Evolutionary conservation across 805 yeast genomes (phyloP).

Genomic region (Cyberlindnera amylophila): DNA sequence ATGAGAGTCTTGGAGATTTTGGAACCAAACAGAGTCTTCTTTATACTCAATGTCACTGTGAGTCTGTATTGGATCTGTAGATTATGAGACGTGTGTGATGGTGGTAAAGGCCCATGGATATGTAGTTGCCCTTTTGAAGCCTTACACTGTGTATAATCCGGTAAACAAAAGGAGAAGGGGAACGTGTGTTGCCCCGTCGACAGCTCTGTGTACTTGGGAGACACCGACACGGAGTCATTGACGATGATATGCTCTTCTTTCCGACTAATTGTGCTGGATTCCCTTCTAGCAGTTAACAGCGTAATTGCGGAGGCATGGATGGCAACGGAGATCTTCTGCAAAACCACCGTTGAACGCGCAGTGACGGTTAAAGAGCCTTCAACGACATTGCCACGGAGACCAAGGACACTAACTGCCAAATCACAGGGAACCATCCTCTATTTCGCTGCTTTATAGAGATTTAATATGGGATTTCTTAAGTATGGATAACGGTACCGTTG

Average conservation of each 20-base stretch:
- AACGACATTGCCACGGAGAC: constrained; percentile 5
- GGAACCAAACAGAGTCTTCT: constrained; percentile 7
- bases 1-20: constrained; percentile 9
- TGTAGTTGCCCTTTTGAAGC: constrained; percentile 7
- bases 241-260: constrained; percentile 9
- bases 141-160: constrained; percentile 12
- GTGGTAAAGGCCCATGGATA: constrained; percentile 10
- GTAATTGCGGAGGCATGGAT: constrained; percentile 7
- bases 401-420: constrained; percentile 6
- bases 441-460: no score
- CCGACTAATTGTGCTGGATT: background rate
- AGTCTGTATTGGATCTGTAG: constrained; percentile 12
- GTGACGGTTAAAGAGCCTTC: constrained; percentile 7
- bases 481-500: no score
- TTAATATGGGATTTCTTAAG: no score
- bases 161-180: constrained; percentile 13
- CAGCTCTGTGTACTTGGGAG: constrained; percentile 8
- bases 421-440: constrained; percentile 13
- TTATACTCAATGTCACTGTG: constrained; percentile 4
- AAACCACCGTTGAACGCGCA: constrained; percentile 7
- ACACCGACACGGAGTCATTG: constrained; percentile 10
- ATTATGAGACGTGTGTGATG: constrained; percentile 9
- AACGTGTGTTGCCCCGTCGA: constrained; percentile 9
- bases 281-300: background rate
- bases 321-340: constrained; percentile 8